A percentile compares a stretch with the other conserved stretches of the same genome.
Conservation (phyloP, 768 basidiomycete species). For the Podaxis sp. region DNA sequence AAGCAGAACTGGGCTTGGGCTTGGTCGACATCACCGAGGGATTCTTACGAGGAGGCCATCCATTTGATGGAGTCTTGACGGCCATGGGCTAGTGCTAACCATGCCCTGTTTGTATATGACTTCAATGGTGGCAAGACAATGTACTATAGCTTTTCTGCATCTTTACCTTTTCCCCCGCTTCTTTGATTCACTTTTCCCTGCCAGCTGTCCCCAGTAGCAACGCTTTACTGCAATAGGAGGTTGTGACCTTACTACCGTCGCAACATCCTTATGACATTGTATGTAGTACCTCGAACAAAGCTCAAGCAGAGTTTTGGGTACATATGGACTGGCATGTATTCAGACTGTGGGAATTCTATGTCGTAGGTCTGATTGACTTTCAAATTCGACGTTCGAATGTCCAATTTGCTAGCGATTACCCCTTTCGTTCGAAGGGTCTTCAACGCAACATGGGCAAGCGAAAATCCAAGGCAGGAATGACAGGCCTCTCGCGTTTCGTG, state of each 20-base stretch:
- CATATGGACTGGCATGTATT: background rate
- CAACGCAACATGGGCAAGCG: slow-evolving; percentile 17
- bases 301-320: background rate
- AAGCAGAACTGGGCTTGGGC: slow-evolving; percentile 62
- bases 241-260: background rate
- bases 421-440: background rate
- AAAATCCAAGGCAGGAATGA: slow-evolving; percentile 7
- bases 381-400: background rate
- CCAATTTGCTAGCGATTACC: background rate
- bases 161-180: background rate
- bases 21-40: slow-evolving; percentile 51
- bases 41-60: slow-evolving; percentile 38
- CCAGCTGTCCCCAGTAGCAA: background rate
- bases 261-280: background rate
- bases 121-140: background rate
- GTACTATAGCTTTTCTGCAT: background rate
- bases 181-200: background rate
- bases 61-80: slow-evolving; percentile 26
- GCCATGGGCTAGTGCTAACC: background rate
- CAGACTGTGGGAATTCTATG: slow-evolving; percentile 2
- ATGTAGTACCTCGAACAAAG: background rate
- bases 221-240: background rate
- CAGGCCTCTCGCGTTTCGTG: slow-evolving; percentile 12
- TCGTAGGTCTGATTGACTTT: background rate
- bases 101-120: background rate